A percentile compares a stretch with the other conserved stretches of the same genome.
Evolutionary conservation across 2,329 filamentous ascomycete species (phyloP).

Genomic region (Fusarium scirpi): DNA sequence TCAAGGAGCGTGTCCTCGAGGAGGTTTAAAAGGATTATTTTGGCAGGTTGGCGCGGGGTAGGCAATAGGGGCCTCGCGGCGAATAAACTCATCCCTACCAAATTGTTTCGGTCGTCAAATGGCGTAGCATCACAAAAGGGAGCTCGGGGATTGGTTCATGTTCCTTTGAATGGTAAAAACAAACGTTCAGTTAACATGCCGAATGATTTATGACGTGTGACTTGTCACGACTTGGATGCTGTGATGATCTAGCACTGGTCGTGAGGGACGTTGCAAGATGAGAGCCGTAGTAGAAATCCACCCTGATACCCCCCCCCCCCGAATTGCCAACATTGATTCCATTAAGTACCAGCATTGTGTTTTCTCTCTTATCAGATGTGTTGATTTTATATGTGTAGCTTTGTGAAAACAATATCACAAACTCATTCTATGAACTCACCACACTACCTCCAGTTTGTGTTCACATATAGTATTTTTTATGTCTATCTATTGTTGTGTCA

Average conservation of each 20-base stretch:
- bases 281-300: slow-evolving; percentile 31
- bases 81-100: slow-evolving; percentile 53
- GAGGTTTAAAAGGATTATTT: slow-evolving; percentile 77
- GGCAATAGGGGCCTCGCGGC: slow-evolving; percentile 50
- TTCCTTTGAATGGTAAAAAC: slow-evolving; percentile 55
- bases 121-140: slow-evolving; percentile 58
- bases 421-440: neutral
- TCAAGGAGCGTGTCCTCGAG: slow-evolving; percentile 97
- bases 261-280: slow-evolving; percentile 26
- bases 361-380: neutral
- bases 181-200: slow-evolving; percentile 47
- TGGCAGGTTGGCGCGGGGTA: slow-evolving; percentile 49
- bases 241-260: slow-evolving; percentile 32
- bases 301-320: neutral
- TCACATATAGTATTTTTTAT: neutral
- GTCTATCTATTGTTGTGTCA: slow-evolving; percentile 12
- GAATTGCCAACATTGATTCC: slow-evolving; percentile 12
- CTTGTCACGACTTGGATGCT: slow-evolving; percentile 19
- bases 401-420: neutral
- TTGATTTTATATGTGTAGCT: neutral
- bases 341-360: neutral
- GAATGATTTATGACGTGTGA: slow-evolving; percentile 40
- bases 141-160: slow-evolving; percentile 57
- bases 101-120: slow-evolving; percentile 59
- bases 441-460: neutral